These are phyloP conservation scores for Dioscorea alata DNA, from an alignment of 106 monocot species.

Conservation along the genomic window DNA sequence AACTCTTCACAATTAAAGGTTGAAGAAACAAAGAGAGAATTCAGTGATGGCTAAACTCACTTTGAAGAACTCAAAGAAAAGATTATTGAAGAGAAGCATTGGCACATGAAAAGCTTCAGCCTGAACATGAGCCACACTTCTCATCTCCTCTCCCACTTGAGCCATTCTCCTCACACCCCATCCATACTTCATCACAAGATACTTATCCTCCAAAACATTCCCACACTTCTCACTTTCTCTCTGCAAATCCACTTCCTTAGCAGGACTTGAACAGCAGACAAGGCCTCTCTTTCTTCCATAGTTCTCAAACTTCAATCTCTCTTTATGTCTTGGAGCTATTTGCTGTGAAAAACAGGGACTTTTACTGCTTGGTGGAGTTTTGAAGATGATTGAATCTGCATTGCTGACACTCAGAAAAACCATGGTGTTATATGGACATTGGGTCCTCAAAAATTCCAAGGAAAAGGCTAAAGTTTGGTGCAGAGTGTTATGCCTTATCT, in stretches of 20 bases:
- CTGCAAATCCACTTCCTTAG: not conserved
- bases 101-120: constrained; percentile 92
- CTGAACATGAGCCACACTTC: constrained; percentile 69
- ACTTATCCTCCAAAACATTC: constrained; percentile 11
- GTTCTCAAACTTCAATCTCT: not conserved
- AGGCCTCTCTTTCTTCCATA: not conserved
- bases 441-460: too few relatives aligned
- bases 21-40: not conserved
- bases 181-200: constrained; percentile 52
- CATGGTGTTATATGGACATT: not conserved
- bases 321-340: not conserved
- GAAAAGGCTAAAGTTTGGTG: too few relatives aligned
- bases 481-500: too few relatives aligned
- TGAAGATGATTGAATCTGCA: not conserved
- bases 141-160: constrained; percentile 62
- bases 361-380: not conserved
- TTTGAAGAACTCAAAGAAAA: constrained; percentile 76
- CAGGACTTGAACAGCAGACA: constrained; percentile 2
- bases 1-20: too few relatives aligned
- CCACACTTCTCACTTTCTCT: too few relatives aligned
- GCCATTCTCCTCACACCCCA: constrained; percentile 86
- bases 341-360: not conserved
- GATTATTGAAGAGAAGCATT: constrained; percentile 51
- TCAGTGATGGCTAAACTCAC: constrained; percentile 16
- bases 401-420: not conserved